These are phyloP conservation scores for Calonectria honghensis DNA, from an alignment of 2,329 filamentous ascomycete species.

Conservation along the genomic window DNA sequence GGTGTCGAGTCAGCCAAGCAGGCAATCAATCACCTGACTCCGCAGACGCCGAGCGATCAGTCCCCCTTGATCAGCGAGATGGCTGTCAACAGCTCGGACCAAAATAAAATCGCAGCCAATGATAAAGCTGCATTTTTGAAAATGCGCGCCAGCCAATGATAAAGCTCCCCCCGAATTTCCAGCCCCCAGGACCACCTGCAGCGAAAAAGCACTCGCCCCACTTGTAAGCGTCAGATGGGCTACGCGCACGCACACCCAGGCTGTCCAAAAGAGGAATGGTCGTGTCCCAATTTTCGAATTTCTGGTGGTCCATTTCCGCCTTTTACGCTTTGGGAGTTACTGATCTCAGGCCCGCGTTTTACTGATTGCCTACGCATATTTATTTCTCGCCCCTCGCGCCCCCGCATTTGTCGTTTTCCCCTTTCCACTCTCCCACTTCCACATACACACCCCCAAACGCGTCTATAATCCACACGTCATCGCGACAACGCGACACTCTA, in stretches of 20 bases:
- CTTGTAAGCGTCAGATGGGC: constrained; percentile 25
- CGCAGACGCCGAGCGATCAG: neutral
- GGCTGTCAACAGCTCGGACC: neutral
- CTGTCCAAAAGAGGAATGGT: constrained; percentile 35
- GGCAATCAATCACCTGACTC: constrained; percentile 12
- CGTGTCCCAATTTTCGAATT: constrained; percentile 33
- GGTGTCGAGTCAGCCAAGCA: neutral
- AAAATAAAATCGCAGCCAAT: constrained; percentile 32
- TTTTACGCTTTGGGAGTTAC: constrained; percentile 46
- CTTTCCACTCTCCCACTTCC: constrained; percentile 45
- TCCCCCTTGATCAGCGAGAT: constrained; percentile 1
- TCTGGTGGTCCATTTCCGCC: constrained; percentile 29
- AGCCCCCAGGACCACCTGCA: constrained; percentile 24
- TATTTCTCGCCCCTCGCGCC: constrained; percentile 56
- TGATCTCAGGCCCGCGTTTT: constrained; percentile 51
- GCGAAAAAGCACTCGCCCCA: constrained; percentile 2
- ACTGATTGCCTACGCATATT: constrained; percentile 64
- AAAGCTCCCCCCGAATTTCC: neutral
- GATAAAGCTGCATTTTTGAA: constrained; percentile 23
- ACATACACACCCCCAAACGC: constrained; percentile 48
- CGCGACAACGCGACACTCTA: constrained; percentile 55
- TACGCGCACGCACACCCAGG: neutral
- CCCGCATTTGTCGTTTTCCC: constrained; percentile 52
- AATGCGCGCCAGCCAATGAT: constrained; percentile 9
- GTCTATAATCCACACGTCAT: constrained; percentile 53